Evolutionary conservation across 257 asterid species (phyloP), one percentile per base, ranked within the genome.

Genomic region (Gentiana macrophylla): DNA sequence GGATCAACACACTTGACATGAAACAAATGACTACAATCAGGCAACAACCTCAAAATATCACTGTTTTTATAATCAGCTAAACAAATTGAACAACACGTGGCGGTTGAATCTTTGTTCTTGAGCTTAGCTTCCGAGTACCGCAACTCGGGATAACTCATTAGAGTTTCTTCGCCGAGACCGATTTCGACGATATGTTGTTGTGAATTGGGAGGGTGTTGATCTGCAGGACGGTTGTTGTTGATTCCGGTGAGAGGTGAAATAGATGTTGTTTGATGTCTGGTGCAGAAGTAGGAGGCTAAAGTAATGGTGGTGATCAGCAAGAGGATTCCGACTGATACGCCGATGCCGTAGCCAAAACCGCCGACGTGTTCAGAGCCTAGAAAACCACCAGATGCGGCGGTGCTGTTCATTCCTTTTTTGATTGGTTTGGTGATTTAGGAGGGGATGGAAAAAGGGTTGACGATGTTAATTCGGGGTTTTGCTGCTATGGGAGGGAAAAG

Each of bases 301-400:
- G 95, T 84, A 54, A 90, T 82, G 67, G 96, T 79, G 60, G 92
- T 82, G 77, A 90, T 84, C 51, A 90, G 80, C 24, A 86, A 77
- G 69, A 90, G 86, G 67, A 90, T 72, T 1, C 94, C 98, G 11
- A 80, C 87, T 4, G 96, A 82, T 15, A 90, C 77, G 12, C 94
- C 95, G 65, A 86, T 79, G 13, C 95, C 95, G 66, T 90, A 90
- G 2, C 92, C 94, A 69, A 90, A 90, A 0, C 95, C 86, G 3
- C 96, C 84, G 54, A 84, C 62, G 72, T 70, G 73, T 0, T 64
- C 62, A 0, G 96, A 72, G 59, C 81, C 80, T 2, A 82, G 57
- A 12, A 86, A 74, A 36, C 79, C 86, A 32, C 72, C 85, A 67
- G 75, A 1, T 41, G 72, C 10, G 53, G 64, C 33, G 24, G 71